Conservation (phyloP, 2,329 filamentous ascomycete species). For the Aaosphaeria arxii region DNA sequence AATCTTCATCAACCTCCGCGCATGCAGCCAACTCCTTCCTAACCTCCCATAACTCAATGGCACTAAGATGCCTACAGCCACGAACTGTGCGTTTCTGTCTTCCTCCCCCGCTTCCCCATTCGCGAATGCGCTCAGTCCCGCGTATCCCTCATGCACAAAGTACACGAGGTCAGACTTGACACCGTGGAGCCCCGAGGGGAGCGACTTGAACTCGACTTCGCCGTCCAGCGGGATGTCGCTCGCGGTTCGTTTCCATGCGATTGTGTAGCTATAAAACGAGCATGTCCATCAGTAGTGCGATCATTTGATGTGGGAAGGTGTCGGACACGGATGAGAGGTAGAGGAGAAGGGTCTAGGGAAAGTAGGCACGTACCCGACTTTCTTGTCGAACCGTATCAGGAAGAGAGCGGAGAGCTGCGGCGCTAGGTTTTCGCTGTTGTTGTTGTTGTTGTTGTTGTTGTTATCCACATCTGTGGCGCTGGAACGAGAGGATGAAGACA, state of each 20-base stretch:
- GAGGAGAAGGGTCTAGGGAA: not conserved
- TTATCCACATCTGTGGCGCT: constrained; percentile 26
- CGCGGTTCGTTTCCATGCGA: constrained; percentile 78
- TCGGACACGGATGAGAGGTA: not conserved
- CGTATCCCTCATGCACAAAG: constrained; percentile 82
- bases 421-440: constrained; percentile 13
- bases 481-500: constrained; percentile 28
- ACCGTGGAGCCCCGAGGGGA: constrained; percentile 89
- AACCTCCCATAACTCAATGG: constrained; percentile 80
- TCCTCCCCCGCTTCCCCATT: constrained; percentile 76
- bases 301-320: not conserved
- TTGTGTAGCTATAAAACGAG: constrained; percentile 60
- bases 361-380: constrained; percentile 64
- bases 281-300: not conserved
- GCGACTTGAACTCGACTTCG: constrained; percentile 90
- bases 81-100: constrained; percentile 85
- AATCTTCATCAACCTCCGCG: constrained; percentile 69
- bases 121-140: constrained; percentile 87
- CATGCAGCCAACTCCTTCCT: constrained; percentile 87
- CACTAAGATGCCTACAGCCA: constrained; percentile 86
- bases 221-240: constrained; percentile 70
- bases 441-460: constrained; percentile 7
- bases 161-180: constrained; percentile 82
- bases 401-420: constrained; percentile 67
- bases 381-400: constrained; percentile 88